Evolutionary conservation across 192 early-diverging fungal genomes (phyloP), one percentile per base, ranked within the genome.

Genomic region (Coemansia erecta): DNA sequence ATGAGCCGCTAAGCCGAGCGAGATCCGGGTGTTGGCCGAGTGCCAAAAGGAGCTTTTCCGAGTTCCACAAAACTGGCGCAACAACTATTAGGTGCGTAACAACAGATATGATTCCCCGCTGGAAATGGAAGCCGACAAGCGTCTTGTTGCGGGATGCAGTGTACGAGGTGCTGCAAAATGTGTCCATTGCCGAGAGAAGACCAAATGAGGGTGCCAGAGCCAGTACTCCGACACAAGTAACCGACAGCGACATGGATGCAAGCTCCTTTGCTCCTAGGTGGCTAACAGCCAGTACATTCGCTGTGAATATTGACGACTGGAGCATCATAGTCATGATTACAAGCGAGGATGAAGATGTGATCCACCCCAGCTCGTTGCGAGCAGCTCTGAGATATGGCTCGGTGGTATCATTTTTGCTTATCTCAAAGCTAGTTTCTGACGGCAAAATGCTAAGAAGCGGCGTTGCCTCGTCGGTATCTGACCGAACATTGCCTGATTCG

Each of bases 11-110:
- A n/a, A 56, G 69, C 0, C 68, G 4, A 0, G 90, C 83, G 13
- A 94, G 57, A 52, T 23, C 23, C 8, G 24, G 45, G 68, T 0
- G 66, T 1, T 0, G 92, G 82, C 12, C 93, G 10, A 88, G 52
- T 11, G 84, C 66, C 2, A 87, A 26, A 35, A 96, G 72, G 22
- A 94, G 70, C n/a, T 49, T 24, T 55, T 87, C 86, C 5, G 90
- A 83, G 46, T 81, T 78, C 82, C 78, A 86, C 79, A 88, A 89
- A 28, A 93, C 53, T 8, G 81, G 54, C 0, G 81, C 71, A 63
- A 96, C 87, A 4, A 90, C 86, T 17, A 78, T 26, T 6, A 50
- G 6, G 21, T 50, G 48, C 9, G 48, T 12, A 21, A 50, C 81
- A 75, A 86, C 74, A 87, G 91, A 28, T 92, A 55, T 8, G 76